phyloP scores from a whole-genome alignment of 768 basidiomycete genomes.

The Pleurotus cornucopiae region DNA sequence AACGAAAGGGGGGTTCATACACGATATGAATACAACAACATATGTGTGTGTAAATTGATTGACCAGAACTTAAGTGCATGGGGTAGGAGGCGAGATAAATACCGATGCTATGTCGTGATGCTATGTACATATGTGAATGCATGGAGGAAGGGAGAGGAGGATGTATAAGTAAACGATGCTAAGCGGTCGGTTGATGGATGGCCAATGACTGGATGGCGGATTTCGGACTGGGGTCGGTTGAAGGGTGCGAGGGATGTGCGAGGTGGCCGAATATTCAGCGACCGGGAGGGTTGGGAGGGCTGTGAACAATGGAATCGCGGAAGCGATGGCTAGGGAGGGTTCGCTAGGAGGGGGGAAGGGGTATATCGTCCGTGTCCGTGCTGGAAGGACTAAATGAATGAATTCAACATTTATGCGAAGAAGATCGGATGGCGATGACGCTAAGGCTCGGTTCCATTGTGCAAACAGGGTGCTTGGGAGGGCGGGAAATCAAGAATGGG shows the following conservation, averaged over 20 bases:
- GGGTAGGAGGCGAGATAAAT: conserved; percentile 3
- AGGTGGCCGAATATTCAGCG: background rate
- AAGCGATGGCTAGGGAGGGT: background rate
- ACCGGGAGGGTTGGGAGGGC: background rate
- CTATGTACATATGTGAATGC: conserved; percentile 6
- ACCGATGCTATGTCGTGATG: conserved; percentile 4
- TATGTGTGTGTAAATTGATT: background rate
- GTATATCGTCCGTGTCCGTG: background rate
- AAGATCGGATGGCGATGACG: too few species aligned
- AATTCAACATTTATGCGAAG: too few species aligned
- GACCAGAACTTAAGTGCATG: background rate
- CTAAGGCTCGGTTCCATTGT: too few species aligned
- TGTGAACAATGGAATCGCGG: background rate
- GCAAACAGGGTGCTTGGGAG: too few species aligned
- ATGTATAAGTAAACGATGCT: background rate
- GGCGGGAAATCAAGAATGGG: too few species aligned
- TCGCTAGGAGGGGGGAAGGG: background rate
- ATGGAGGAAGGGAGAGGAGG: background rate
- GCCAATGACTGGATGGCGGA: too few species aligned
- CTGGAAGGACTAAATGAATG: too few species aligned
- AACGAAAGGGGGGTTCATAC: background rate
- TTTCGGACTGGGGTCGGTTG: too few species aligned
- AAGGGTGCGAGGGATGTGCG: background rate
- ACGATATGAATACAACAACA: background rate
- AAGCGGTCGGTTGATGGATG: background rate